Conservation (phyloP, 148 eudicot species). For the Salicornia ramosissima region DNA sequence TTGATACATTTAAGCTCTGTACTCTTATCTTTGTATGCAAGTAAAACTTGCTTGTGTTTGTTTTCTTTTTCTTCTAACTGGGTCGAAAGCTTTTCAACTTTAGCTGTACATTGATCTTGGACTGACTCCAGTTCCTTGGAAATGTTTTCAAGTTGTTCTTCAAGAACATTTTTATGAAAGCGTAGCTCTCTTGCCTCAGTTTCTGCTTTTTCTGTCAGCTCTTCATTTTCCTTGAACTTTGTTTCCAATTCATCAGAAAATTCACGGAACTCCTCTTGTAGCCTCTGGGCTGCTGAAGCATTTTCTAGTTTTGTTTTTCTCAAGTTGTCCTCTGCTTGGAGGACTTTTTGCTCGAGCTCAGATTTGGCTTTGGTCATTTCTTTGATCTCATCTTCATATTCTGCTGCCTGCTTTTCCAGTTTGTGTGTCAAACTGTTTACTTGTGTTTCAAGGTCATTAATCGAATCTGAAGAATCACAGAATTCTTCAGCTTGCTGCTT, state of each 20-base stretch:
- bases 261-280: slow-evolving; percentile 64
- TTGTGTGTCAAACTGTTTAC: slow-evolving; percentile 50
- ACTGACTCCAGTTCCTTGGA: slow-evolving; percentile 41
- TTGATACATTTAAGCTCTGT: slow-evolving; percentile 26
- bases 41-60: slow-evolving; percentile 35
- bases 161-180: slow-evolving; percentile 37
- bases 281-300: slow-evolving; percentile 47
- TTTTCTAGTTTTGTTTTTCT: slow-evolving; percentile 46
- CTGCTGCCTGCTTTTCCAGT: slow-evolving; percentile 54
- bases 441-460: slow-evolving; percentile 51
- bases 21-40: slow-evolving; percentile 36
- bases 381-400: slow-evolving; percentile 53
- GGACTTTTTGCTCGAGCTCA: slow-evolving; percentile 64
- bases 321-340: slow-evolving; percentile 66
- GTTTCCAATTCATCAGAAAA: slow-evolving; percentile 52
- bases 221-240: slow-evolving; percentile 68
- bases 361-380: slow-evolving; percentile 37
- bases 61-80: slow-evolving; percentile 37
- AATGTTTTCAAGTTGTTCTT: slow-evolving; percentile 54
- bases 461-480: slow-evolving; percentile 45
- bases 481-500: slow-evolving; percentile 51
- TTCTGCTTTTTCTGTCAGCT: slow-evolving; percentile 38
- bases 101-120: slow-evolving; percentile 35
- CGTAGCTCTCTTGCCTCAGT: slow-evolving; percentile 55
- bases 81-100: slow-evolving; percentile 40